Evolutionary conservation across 164 flowering plant genomes (phyloP), one percentile per base, ranked within the genome.

Genomic region (Vitis amurensis): DNA sequence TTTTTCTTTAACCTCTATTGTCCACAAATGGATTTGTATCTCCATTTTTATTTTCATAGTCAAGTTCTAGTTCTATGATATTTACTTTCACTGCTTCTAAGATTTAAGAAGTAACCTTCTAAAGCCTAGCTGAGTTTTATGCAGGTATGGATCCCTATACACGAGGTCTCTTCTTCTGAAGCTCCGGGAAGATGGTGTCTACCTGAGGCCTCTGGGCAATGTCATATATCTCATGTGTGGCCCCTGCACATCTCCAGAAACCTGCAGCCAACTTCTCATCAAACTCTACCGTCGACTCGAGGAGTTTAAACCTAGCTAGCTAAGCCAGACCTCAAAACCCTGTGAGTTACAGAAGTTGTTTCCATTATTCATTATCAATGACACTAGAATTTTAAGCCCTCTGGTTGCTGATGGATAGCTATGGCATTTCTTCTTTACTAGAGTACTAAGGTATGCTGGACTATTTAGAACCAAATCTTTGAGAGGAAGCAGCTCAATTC

Each of bases 161-260:
- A 90, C 91, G 49, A 84, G 74, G 29, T 84, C 93, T 19, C 91
- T 96, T 59, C 56, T 95, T 47, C 75, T 67, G 77, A 81, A 84
- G 78, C 91, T 96, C 47, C 89, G 88, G 10, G 91, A 85, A 75
- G 97, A 91, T 77, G 98, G 97, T 17, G 64, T 91, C n/a, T 93
- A 85, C 79, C 83, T 76, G 88, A 89, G 98, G 87, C 98, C 98
- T 60, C 77, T 93, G 50, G 99, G 98, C n/a, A 93, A 93, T 80
- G 97, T 96, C 64, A 76, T 93, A 49, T 96, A 93, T 74, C 81
- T 93, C 66, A 89, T 96, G 97, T 93, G 93, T 72, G 97, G 95
- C 9, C 99, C 99, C 8, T 90, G 90, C 83, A 89, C 98, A 50
- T 76, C 89, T 69, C 88, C 97, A 68, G 73, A 71, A 16, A 62